A percentile compares a stretch with the other conserved stretches of the same genome.
phyloP scores from a whole-genome alignment of 768 basidiomycete genomes.

The Lactarius vividus region DNA sequence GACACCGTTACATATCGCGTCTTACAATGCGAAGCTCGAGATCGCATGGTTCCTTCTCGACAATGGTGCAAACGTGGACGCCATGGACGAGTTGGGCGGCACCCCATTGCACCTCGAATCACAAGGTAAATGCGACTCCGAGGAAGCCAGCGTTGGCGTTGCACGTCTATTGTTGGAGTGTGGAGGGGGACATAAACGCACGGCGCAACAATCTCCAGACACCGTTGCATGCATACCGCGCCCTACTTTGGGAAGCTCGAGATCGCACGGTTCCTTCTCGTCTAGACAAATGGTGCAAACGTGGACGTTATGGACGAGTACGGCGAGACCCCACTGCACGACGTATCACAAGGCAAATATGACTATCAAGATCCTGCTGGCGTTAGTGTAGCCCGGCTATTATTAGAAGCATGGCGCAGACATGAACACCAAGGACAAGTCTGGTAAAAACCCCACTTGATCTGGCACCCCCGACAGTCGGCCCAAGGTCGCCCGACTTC shows the following conservation, averaged over 20 bases:
- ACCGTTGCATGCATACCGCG: neutral
- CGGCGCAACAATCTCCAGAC: no score
- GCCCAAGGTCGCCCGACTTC: neutral
- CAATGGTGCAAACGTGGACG: neutral
- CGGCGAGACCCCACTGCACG: neutral
- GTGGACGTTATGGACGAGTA: neutral
- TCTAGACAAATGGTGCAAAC: neutral
- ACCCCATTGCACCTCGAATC: neutral
- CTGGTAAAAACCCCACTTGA: neutral
- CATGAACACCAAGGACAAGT: neutral
- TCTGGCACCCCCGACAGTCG: neutral
- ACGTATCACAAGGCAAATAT: neutral
- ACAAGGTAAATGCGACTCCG: neutral
- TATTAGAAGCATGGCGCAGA: neutral
- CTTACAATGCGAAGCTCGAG: neutral
- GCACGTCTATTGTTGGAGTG: neutral
- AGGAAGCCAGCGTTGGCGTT: neutral
- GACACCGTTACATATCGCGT: neutral
- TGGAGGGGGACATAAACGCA: no score
- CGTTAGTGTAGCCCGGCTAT: neutral
- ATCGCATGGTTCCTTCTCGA: neutral
- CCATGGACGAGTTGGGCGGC: fast-evolving
- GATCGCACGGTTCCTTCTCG: neutral
- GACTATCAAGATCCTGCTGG: neutral
- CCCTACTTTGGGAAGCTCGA: neutral